These are phyloP conservation scores for Penicillium sp. DNA, from an alignment of 2,329 filamentous ascomycete genomes.

Conservation along the genomic window DNA sequence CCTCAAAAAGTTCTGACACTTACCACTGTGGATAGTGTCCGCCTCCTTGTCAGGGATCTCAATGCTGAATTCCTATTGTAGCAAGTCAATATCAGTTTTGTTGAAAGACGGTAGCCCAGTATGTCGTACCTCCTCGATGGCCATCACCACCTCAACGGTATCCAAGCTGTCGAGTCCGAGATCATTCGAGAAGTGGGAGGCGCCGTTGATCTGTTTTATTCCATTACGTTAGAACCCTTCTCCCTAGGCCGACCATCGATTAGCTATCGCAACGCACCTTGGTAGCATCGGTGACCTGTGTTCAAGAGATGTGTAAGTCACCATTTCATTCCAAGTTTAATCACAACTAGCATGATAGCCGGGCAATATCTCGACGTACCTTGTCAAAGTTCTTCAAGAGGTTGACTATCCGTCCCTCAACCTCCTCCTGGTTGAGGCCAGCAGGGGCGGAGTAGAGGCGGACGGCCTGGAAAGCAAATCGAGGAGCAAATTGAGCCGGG, in stretches of 20 bases:
- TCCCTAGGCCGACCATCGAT: not conserved
- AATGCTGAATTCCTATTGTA: slow-evolving; percentile 75
- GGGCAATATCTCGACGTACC: slow-evolving; percentile 56
- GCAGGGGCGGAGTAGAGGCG: slow-evolving; percentile 86
- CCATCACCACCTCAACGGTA: slow-evolving; percentile 99
- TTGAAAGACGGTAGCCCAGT: not conserved
- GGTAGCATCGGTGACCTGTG: slow-evolving; percentile 45
- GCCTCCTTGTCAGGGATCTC: slow-evolving; percentile 98
- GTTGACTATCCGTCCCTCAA: slow-evolving; percentile 89
- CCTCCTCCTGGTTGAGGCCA: slow-evolving; percentile 79
- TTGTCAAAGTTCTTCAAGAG: slow-evolving; percentile 97
- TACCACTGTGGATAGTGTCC: slow-evolving; percentile 92
- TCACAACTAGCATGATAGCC: too few relatives aligned
- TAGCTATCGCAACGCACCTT: slow-evolving; percentile 37
- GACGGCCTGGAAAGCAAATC: slow-evolving; percentile 69
- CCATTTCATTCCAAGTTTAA: not conserved
- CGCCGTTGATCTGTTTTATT: slow-evolving; percentile 71
- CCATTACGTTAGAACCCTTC: slow-evolving; percentile 27
- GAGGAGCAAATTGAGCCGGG: slow-evolving; percentile 64
- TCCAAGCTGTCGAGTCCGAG: slow-evolving; percentile 96
- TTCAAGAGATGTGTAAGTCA: slow-evolving; percentile 21
- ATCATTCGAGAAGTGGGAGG: slow-evolving; percentile 94
- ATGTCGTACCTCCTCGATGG: slow-evolving; percentile 85
- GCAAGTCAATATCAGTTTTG: slow-evolving; percentile 24
- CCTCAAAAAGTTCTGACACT: slow-evolving; percentile 39